Conservation (phyloP, 2,329 filamentous ascomycete species). For the Colletotrichum tanaceti region DNA sequence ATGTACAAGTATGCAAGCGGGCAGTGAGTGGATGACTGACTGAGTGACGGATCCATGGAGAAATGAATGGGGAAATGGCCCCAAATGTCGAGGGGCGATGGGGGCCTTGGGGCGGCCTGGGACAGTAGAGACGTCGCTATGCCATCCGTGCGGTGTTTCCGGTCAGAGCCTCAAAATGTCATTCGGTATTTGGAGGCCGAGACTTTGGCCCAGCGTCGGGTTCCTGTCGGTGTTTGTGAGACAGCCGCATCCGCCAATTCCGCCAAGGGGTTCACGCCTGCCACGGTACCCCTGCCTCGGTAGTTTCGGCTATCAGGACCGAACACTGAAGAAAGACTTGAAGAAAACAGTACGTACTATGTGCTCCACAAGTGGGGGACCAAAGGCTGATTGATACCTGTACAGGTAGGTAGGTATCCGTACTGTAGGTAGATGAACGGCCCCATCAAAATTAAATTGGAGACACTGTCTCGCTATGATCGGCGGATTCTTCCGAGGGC, state of each 20-base stretch:
- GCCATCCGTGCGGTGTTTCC: background rate
- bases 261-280: too few species aligned
- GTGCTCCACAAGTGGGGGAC: too few species aligned
- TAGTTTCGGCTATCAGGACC: conserved; percentile 21
- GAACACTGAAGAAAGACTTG: conserved; percentile 13
- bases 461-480: conserved; percentile 19
- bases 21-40: background rate
- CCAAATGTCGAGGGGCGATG: conserved; percentile 10
- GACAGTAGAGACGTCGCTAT: background rate
- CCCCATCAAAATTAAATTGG: conserved; percentile 14
- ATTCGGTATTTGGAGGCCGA: conserved; percentile 15
- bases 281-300: conserved; percentile 21
- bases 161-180: conserved; percentile 23
- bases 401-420: too few species aligned
- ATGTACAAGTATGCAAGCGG: background rate
- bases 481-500: conserved; percentile 19
- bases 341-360: background rate
- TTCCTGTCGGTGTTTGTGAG: conserved; percentile 12
- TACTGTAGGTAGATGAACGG: too few species aligned
- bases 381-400: too few species aligned
- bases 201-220: conserved; percentile 3
- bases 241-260: background rate
- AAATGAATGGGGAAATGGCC: conserved; percentile 35
- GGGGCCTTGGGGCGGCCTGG: conserved; percentile 18
- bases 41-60: conserved; percentile 20